phyloP scores from a whole-genome alignment of 129 eudicot species.

The Lonicera japonica region DNA sequence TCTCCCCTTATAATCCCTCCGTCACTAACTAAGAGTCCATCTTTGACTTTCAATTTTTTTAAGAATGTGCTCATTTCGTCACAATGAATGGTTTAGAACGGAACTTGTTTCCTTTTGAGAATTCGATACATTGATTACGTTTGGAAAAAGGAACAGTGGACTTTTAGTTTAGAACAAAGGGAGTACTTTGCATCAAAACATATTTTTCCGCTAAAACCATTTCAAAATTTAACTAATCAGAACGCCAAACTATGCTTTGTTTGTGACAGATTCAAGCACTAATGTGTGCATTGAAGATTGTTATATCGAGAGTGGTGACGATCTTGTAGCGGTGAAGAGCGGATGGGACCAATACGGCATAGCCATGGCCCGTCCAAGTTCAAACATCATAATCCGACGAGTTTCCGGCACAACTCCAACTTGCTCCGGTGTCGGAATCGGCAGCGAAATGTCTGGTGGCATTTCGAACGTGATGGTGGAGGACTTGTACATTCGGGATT shows the following conservation, averaged over 20 bases:
- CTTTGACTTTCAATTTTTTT: no score
- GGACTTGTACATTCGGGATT: slow-evolving; percentile 60
- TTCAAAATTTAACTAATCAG: background rate
- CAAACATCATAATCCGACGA: slow-evolving; percentile 68
- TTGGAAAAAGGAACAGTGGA: no score
- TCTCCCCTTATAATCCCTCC: no score
- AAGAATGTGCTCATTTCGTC: background rate
- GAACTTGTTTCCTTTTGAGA: no score
- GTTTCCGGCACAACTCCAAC: slow-evolving; percentile 97
- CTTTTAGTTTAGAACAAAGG: no score
- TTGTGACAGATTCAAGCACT: slow-evolving; percentile 69
- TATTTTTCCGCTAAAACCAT: background rate
- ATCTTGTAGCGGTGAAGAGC: slow-evolving; percentile 90
- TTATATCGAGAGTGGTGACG: slow-evolving; percentile 95
- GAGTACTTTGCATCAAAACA: background rate
- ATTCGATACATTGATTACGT: no score
- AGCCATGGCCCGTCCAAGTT: slow-evolving; percentile 67
- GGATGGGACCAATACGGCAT: slow-evolving; percentile 99
- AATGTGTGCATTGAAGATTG: slow-evolving; percentile 93
- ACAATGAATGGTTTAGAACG: no score
- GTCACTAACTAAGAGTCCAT: background rate
- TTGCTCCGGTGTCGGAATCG: slow-evolving; percentile 94
- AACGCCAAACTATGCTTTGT: background rate
- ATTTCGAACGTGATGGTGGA: slow-evolving; percentile 56
- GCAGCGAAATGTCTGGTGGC: slow-evolving; percentile 99